Conservation (phyloP, 2,329 filamentous ascomycete species). For the Paramyrothecium roridum region DNA sequence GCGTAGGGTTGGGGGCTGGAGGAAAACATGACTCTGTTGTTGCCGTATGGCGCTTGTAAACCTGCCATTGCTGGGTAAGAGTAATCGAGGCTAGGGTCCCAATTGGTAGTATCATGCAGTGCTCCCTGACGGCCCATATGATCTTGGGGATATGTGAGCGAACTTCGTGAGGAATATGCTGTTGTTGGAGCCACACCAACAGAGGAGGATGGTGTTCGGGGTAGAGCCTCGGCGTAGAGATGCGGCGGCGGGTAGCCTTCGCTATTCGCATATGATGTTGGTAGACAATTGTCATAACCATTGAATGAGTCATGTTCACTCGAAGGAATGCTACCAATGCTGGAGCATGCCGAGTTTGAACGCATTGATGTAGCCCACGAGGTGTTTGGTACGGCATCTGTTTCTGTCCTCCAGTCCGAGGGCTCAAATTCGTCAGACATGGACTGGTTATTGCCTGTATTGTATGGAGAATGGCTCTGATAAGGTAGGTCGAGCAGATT, state of each 20-base stretch:
- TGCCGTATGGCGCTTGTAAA: neutral
- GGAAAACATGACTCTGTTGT: neutral
- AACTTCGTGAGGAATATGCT: conserved; percentile 8
- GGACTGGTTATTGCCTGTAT: conserved; percentile 32
- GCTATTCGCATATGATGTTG: conserved; percentile 37
- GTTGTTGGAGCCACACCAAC: conserved; percentile 12
- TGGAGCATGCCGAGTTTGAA: conserved; percentile 31
- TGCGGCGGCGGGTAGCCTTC: conserved; percentile 41
- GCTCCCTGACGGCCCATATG: neutral
- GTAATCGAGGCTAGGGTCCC: neutral
- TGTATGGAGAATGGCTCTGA: conserved; percentile 39
- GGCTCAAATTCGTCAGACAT: conserved; percentile 28
- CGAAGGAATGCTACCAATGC: conserved; percentile 42
- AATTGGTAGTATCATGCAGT: neutral
- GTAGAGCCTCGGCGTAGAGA: conserved; percentile 15
- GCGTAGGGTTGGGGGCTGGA: neutral
- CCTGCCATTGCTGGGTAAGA: neutral
- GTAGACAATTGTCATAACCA: conserved; percentile 39
- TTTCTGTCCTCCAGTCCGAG: conserved; percentile 13
- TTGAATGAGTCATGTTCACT: conserved; percentile 50
- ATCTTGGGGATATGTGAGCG: neutral
- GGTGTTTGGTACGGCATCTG: conserved; percentile 38
- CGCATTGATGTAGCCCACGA: conserved; percentile 37
- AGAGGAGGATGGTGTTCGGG: conserved; percentile 16
- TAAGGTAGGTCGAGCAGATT: conserved; percentile 39